These are phyloP conservation scores for Naumovozyma dairenensis DNA, from an alignment of 805 yeast genomes.

Conservation along the genomic window DNA sequence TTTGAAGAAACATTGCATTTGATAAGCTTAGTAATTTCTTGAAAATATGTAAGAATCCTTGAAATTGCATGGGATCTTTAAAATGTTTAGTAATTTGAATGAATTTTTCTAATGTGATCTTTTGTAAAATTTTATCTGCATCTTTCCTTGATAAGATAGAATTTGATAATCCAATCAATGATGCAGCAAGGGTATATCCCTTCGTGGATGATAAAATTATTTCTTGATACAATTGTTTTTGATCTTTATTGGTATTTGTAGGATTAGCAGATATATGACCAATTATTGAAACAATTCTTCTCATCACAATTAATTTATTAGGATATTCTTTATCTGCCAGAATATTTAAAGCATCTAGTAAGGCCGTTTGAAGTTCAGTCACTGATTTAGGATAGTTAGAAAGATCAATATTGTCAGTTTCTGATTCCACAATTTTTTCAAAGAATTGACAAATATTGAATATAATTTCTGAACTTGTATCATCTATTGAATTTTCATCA, in stretches of 20 bases:
- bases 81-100: slow-evolving; percentile 9
- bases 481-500: slow-evolving; percentile 13
- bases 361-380: slow-evolving; percentile 9
- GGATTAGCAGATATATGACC: slow-evolving; percentile 24
- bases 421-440: slow-evolving; percentile 12
- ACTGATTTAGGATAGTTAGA: slow-evolving; percentile 1
- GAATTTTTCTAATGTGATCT: slow-evolving; percentile 10
- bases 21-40: slow-evolving; percentile 21
- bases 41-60: slow-evolving; percentile 24
- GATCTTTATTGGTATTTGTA: slow-evolving; percentile 15
- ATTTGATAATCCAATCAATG: slow-evolving; percentile 20
- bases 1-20: slow-evolving; percentile 14
- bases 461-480: slow-evolving; percentile 17
- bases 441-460: slow-evolving; percentile 12
- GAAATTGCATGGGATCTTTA: slow-evolving; percentile 26
- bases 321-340: slow-evolving; percentile 14
- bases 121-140: slow-evolving; percentile 11
- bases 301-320: slow-evolving; percentile 25
- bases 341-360: slow-evolving; percentile 12
- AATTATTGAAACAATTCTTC: slow-evolving; percentile 19
- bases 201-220: slow-evolving; percentile 7
- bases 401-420: slow-evolving; percentile 11
- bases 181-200: slow-evolving; percentile 20
- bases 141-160: slow-evolving; percentile 18
- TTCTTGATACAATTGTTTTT: slow-evolving; percentile 11